Percentiles rank a stretch among this genome's conserved stretches.
These are phyloP conservation scores for Ophiostoma sp. DNA, from an alignment of 2,329 filamentous ascomycete genomes.

Conservation along the genomic window DNA sequence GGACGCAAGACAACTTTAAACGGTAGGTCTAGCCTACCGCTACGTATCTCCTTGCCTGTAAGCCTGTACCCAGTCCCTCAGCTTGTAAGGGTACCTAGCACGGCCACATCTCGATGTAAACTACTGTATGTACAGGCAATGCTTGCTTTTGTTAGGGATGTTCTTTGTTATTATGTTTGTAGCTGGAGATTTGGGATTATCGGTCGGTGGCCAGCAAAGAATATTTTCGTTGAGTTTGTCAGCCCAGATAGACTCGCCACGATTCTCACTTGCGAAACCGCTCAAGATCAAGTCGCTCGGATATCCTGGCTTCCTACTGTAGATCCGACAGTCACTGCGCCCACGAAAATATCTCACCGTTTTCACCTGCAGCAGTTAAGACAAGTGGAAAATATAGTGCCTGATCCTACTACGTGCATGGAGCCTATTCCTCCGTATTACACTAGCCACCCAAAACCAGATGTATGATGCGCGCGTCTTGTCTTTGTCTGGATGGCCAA, in stretches of 20 bases:
- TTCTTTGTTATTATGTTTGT: neutral
- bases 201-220: neutral
- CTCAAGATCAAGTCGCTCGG: neutral
- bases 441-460: neutral
- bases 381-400: constrained; percentile 11
- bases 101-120: neutral
- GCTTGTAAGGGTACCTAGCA: neutral
- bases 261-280: neutral
- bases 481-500: neutral
- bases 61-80: neutral
- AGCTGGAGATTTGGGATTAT: neutral
- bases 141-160: neutral
- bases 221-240: neutral
- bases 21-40: neutral
- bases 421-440: neutral
- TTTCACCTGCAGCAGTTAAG: neutral
- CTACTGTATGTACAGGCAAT: neutral
- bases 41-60: neutral
- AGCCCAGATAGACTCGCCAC: neutral
- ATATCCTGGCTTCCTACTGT: neutral
- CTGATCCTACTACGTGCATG: neutral
- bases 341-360: constrained; percentile 5
- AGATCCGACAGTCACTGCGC: neutral
- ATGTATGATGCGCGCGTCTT: neutral
- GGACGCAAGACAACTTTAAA: neutral